These are phyloP conservation scores for Kodamaea anthophila DNA, from an alignment of 1,139 yeast species.

Conservation along the genomic window DNA sequence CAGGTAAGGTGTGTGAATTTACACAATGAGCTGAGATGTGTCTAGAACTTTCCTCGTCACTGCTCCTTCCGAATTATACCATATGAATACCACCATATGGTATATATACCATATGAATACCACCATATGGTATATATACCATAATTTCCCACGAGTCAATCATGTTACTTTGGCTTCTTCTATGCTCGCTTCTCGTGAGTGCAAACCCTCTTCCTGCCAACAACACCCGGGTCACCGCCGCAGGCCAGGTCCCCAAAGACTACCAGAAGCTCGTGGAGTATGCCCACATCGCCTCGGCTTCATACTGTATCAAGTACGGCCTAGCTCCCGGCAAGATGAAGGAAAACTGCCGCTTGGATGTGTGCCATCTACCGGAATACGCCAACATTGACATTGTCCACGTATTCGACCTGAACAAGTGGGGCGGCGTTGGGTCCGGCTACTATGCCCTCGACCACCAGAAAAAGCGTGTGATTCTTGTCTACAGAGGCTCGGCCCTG, in stretches of 20 bases:
- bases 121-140: too few relatives aligned
- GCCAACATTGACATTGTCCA: constrained; percentile 25
- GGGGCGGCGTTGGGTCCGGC: constrained; percentile 49
- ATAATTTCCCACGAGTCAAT: too few relatives aligned
- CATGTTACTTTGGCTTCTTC: too few relatives aligned
- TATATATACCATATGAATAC: too few relatives aligned
- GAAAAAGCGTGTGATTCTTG: constrained; percentile 30
- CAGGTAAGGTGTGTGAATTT: constrained; percentile 37
- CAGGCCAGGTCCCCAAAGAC: constrained; percentile 15
- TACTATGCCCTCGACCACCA: constrained; percentile 38
- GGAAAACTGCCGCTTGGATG: constrained; percentile 16
- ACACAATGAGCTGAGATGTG: constrained; percentile 42
- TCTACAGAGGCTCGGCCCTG: constrained; percentile 55
- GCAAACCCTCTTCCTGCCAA: too few relatives aligned
- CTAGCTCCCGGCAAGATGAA: constrained; percentile 21
- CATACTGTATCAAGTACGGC: constrained; percentile 35
- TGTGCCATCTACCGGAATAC: constrained; percentile 17
- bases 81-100: too few relatives aligned
- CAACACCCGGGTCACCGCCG: too few relatives aligned
- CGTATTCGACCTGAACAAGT: constrained; percentile 34
- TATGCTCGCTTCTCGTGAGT: too few relatives aligned
- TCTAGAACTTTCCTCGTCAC: too few relatives aligned
- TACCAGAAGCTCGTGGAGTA: constrained; percentile 25
- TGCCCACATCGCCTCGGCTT: constrained; percentile 32
- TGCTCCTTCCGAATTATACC: too few relatives aligned